Evolutionary conservation across 768 basidiomycete species (phyloP), one percentile per base, ranked within the genome.

Genomic region (Mycena rosella): DNA sequence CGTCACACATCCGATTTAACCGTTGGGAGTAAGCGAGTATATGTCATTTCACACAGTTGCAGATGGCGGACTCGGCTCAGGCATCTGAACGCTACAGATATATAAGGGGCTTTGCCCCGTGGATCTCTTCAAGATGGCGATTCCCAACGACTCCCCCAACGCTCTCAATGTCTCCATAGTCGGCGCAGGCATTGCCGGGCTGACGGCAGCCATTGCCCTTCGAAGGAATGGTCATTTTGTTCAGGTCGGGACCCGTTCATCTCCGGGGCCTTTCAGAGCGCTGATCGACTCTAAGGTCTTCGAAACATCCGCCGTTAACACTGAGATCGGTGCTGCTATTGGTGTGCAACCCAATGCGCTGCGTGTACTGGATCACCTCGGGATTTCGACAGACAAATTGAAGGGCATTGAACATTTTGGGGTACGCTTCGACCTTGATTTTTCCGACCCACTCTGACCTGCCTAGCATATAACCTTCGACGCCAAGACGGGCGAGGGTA

Each of bases 301-400:
- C 17, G 68, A 69, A 54, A 9, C 63, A 2, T 55, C 51, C 1
- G 48, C 51, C 22, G 32, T 17, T 48, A 69, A 69, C 49, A 45
- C 63, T 0, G 68, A 69, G 26, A 54, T 69, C 6, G 68, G 68
- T 7, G 68, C 68, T n/a, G 68, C 38, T 4, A 9, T 69, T 11
- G 55, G 30, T 11, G 5, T 69, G 27, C 63, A 65, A 24, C 2
- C 36, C 36, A 69, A 69, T 42, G 42, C 68, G 2, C 14, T 55
- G 1, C 53, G 60, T 22, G 60, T 65, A 5, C 48, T 69, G 13
- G 45, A 61, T 3, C 48, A 34, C 10, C 49, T 69, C 24, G 68
- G 68, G 5, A 2, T 49, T 32, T 44, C 42, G 1, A 53, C 32
- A n/a, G 60, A 45, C 14, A 62, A 58, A 42, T 36, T 69, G 60